phyloP scores from a whole-genome alignment of 2,329 filamentous ascomycete genomes.

The Phoma sp. region DNA sequence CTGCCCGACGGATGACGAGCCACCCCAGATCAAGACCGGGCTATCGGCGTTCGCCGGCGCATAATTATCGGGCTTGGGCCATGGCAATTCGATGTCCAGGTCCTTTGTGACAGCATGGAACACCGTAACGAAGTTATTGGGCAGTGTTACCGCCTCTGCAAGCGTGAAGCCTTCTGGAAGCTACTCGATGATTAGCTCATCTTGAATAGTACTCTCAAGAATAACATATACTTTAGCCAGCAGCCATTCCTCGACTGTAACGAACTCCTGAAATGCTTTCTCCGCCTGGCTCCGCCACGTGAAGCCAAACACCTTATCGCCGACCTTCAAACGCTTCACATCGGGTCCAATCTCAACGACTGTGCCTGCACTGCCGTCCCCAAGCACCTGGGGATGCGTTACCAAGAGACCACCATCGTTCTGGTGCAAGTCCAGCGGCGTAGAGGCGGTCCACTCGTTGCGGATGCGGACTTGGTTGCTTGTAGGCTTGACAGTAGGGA shows the following conservation, averaged over 20 bases:
- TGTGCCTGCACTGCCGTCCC: constrained; percentile 59
- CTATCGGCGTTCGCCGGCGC: constrained; percentile 38
- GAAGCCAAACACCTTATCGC: constrained; percentile 65
- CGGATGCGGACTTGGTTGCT: constrained; percentile 60
- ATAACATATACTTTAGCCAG: constrained; percentile 31
- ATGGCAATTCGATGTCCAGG: constrained; percentile 61
- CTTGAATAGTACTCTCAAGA: no score
- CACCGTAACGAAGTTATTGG: constrained; percentile 64
- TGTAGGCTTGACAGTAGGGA: constrained; percentile 43
- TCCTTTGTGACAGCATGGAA: constrained; percentile 62
- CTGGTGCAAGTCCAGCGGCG: constrained; percentile 66
- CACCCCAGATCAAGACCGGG: constrained; percentile 53
- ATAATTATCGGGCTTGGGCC: constrained; percentile 59
- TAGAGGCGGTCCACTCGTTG: constrained; percentile 65
- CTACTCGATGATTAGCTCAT: constrained; percentile 25
- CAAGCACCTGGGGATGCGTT: constrained; percentile 57
- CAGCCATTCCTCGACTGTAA: constrained; percentile 59
- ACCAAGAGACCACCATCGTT: constrained; percentile 65
- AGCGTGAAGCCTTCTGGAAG: constrained; percentile 52
- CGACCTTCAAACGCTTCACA: constrained; percentile 54
- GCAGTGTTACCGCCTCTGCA: constrained; percentile 59
- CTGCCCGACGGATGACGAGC: constrained; percentile 52
- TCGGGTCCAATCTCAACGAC: constrained; percentile 59
- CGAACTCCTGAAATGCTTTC: constrained; percentile 63
- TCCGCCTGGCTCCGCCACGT: constrained; percentile 55